These are phyloP conservation scores for Tricholoma sp. DNA, from an alignment of 768 basidiomycete genomes.

Conservation along the genomic window DNA sequence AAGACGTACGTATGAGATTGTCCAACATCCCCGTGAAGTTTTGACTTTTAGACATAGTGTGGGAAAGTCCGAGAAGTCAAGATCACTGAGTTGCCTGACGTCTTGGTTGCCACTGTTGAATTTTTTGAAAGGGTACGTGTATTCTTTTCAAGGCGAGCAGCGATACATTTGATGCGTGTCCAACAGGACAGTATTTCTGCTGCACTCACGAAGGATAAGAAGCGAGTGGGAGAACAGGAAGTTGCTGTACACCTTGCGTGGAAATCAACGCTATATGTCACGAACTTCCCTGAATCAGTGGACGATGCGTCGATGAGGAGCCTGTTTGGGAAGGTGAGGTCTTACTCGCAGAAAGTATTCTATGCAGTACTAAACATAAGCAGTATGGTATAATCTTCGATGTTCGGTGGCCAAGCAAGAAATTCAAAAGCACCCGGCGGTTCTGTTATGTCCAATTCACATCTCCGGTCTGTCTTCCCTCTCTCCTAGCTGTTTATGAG, in stretches of 20 bases:
- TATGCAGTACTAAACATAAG: slow-evolving; percentile 1
- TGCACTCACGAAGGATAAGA: slow-evolving; percentile 94
- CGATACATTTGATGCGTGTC: slow-evolving; percentile 1
- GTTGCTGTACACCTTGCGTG: slow-evolving; percentile 86
- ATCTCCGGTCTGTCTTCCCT: slow-evolving; percentile 57
- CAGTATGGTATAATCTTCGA: slow-evolving; percentile 92
- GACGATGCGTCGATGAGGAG: slow-evolving; percentile 75
- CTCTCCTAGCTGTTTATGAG: neutral
- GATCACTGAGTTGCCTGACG: slow-evolving; percentile 53
- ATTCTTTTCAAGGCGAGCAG: neutral
- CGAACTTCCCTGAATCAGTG: slow-evolving; percentile 85
- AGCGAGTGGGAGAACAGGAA: slow-evolving; percentile 70
- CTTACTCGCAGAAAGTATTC: neutral
- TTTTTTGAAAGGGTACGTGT: slow-evolving; percentile 60
- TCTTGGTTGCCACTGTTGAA: slow-evolving; percentile 82
- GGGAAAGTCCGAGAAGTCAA: slow-evolving; percentile 84
- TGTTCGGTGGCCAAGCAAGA: slow-evolving; percentile 97
- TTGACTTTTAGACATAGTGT: slow-evolving; percentile 47
- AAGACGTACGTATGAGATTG: slow-evolving; percentile 56
- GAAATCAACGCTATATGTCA: slow-evolving; percentile 92
- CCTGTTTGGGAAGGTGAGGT: slow-evolving; percentile 70
- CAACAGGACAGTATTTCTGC: slow-evolving; percentile 73
- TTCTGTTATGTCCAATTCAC: slow-evolving; percentile 95
- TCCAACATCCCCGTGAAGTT: neutral
- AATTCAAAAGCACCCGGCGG: slow-evolving; percentile 84